Conservation (phyloP, 176 grass and related monocot species). For the Oryza officinalis region DNA sequence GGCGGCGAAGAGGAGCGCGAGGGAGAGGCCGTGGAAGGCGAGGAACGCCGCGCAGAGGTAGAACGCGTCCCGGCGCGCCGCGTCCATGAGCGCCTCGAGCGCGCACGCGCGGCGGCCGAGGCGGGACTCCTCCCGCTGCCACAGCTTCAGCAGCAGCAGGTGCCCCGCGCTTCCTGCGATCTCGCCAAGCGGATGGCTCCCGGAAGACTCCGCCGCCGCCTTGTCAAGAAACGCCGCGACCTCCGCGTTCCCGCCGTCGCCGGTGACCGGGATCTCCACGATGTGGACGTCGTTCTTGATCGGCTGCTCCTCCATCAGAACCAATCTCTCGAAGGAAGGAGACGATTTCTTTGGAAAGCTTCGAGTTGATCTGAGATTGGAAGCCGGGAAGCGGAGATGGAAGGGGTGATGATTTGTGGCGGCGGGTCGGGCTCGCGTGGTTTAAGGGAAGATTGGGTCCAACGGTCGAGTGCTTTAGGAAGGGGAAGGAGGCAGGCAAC, state of each 20-base stretch:
- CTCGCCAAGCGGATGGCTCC: slow-evolving; percentile 65
- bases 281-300: slow-evolving; percentile 40
- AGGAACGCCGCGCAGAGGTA: slow-evolving; percentile 87
- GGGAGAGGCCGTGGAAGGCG: slow-evolving; percentile 74
- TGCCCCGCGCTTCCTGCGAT: slow-evolving; percentile 79
- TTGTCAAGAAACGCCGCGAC: slow-evolving; percentile 10
- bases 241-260: background rate
- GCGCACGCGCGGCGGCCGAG: slow-evolving; percentile 53
- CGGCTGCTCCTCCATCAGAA: slow-evolving; percentile 21
- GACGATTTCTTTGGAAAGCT: slow-evolving; percentile 17
- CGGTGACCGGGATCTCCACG: slow-evolving; percentile 47
- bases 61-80: slow-evolving; percentile 68
- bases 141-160: slow-evolving; percentile 86
- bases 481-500: slow-evolving; percentile 12
- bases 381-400: slow-evolving; percentile 19
- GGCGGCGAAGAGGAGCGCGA: slow-evolving; percentile 77
- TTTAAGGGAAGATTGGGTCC: slow-evolving; percentile 27
- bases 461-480: slow-evolving; percentile 51
- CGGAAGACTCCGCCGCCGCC: background rate
- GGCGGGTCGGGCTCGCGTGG: background rate
- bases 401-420: slow-evolving; percentile 10
- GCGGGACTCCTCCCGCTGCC: slow-evolving; percentile 80
- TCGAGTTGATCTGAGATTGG: slow-evolving; percentile 52
- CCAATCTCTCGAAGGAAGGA: background rate
- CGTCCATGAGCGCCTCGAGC: slow-evolving; percentile 65